A percentile compares a stretch with the other conserved stretches of the same genome.
Evolutionary conservation across 176 grass and related monocot species (phyloP).

Genomic region (Pharus latifolius): DNA sequence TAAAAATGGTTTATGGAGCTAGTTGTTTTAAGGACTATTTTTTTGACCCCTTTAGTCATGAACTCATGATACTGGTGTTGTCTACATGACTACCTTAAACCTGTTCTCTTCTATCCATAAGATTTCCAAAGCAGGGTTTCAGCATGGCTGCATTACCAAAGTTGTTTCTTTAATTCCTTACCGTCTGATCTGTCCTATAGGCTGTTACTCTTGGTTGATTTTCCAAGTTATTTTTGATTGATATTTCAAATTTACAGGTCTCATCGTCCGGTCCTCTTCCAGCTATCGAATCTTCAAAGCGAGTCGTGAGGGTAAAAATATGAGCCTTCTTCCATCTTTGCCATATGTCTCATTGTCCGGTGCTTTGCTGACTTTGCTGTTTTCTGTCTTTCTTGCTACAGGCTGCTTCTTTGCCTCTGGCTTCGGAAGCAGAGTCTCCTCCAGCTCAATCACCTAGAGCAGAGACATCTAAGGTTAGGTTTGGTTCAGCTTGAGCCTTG

Average conservation of each 20-base stretch:
- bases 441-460: not conserved
- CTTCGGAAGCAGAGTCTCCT: not conserved
- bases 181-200: no score
- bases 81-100: no score
- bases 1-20: no score
- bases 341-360: not conserved
- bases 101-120: no score
- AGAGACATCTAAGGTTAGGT: not conserved
- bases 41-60: no score
- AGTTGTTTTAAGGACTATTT: no score
- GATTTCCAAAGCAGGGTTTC: no score
- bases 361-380: not conserved
- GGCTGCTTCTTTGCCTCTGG: not conserved
- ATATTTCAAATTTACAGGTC: conserved; percentile 11
- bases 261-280: not conserved
- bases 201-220: no score
- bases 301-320: not conserved
- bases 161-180: no score
- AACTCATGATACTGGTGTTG: no score
- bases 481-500: not conserved
- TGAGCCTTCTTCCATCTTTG: not conserved
- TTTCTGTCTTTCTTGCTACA: not conserved
- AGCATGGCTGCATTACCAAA: no score
- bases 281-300: not conserved
- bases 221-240: not conserved